Conservation (phyloP, 345 rosid species). For the Arabidopsis suecica region DNA sequence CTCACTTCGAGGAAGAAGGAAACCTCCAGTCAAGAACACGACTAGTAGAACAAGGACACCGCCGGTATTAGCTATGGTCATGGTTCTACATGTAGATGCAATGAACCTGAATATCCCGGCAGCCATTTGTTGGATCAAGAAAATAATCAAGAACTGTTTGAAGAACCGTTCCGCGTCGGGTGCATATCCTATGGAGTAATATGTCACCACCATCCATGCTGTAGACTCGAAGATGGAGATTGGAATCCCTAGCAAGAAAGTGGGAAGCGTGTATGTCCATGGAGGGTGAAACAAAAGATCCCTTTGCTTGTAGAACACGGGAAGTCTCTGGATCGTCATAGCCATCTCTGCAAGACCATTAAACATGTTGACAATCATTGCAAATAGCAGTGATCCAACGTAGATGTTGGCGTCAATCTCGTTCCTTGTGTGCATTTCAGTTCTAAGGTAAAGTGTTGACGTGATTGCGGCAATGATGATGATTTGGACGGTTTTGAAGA, state of each 20-base stretch:
- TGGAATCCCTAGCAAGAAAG: constrained; percentile 47
- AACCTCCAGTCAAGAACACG: constrained; percentile 62
- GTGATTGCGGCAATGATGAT: constrained; percentile 57
- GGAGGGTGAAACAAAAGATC: constrained; percentile 52
- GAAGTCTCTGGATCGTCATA: constrained; percentile 46
- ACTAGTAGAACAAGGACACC: constrained; percentile 47
- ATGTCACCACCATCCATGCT: constrained; percentile 46
- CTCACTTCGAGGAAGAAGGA: constrained; percentile 54
- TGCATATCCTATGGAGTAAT: constrained; percentile 72
- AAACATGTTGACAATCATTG: constrained; percentile 46
- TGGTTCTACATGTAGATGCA: constrained; percentile 57
- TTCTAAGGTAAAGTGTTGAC: constrained; percentile 42
- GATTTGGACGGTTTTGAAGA: constrained; percentile 68
- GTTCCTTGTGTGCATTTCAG: constrained; percentile 43
- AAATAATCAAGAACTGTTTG: constrained; percentile 57
- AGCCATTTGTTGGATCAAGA: constrained; percentile 54
- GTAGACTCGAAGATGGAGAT: constrained; percentile 43
- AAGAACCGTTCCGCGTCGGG: constrained; percentile 68
- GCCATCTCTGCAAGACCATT: constrained; percentile 49
- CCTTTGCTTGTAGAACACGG: constrained; percentile 49
- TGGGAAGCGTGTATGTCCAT: constrained; percentile 47
- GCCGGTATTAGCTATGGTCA: constrained; percentile 53
- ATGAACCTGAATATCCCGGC: constrained; percentile 55
- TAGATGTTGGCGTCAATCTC: constrained; percentile 42
- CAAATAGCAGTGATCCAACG: constrained; percentile 39